These are phyloP conservation scores for Nothomitra cinnamomea DNA, from an alignment of 2,329 filamentous ascomycete species.

Conservation along the genomic window DNA sequence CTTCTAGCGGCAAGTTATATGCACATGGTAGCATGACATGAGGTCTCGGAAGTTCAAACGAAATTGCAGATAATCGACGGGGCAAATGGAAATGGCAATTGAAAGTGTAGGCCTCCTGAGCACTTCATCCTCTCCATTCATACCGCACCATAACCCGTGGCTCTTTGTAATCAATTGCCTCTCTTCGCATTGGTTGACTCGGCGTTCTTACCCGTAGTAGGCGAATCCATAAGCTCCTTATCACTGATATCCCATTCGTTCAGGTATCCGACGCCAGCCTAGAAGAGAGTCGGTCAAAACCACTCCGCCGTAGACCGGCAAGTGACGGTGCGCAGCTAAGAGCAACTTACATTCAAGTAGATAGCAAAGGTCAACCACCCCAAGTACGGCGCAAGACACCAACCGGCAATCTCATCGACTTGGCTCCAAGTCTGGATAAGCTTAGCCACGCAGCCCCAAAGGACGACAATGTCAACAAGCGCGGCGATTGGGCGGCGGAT, in stretches of 20 bases:
- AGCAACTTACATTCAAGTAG: conserved; percentile 48
- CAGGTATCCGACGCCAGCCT: conserved; percentile 22
- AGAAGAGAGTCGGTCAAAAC: not conserved
- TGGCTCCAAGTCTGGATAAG: conserved; percentile 60
- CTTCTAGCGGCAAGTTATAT: too few relatives aligned
- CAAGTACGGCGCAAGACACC: conserved; percentile 64
- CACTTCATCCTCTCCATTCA: not conserved
- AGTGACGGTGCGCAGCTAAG: not conserved
- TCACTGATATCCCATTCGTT: conserved; percentile 23
- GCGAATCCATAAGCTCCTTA: conserved; percentile 13
- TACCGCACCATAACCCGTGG: not conserved
- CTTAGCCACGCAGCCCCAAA: conserved; percentile 57
- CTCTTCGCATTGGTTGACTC: conserved; percentile 8
- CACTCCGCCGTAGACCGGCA: conserved; percentile 1
- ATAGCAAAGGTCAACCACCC: conserved; percentile 78
- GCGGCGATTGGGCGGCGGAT: conserved; percentile 56
- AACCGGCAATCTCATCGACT: conserved; percentile 56
- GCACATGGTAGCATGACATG: too few relatives aligned
- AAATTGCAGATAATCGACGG: too few relatives aligned
- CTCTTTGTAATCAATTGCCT: not conserved
- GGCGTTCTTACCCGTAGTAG: conserved; percentile 5
- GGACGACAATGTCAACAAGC: conserved; percentile 53
- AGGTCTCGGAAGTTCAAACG: too few relatives aligned
- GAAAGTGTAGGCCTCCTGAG: too few relatives aligned
- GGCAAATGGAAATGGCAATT: too few relatives aligned